Conservation (phyloP, 2,329 filamentous ascomycete species). For the Ophiocordyceps camponoti-floridani region DNA sequence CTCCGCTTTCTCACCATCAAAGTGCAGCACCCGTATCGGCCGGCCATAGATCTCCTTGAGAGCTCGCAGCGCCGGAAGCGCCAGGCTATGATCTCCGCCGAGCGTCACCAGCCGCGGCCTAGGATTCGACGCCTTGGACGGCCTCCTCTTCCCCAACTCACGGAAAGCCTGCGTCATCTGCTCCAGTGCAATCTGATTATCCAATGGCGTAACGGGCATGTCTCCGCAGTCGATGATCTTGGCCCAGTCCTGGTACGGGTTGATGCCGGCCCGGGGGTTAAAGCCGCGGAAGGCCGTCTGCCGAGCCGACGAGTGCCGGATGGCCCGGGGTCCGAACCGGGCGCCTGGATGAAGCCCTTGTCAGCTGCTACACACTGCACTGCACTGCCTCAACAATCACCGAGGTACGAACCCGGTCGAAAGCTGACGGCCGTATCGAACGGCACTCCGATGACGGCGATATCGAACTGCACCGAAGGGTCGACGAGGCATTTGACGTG, state of each 20-base stretch:
- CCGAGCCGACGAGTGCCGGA: slow-evolving; percentile 65
- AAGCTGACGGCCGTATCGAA: slow-evolving; percentile 61
- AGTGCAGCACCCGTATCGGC: slow-evolving; percentile 54
- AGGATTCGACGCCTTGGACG: slow-evolving; percentile 7
- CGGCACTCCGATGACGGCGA: slow-evolving; percentile 53
- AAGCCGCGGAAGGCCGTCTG: slow-evolving; percentile 63
- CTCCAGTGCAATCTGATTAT: slow-evolving; percentile 61
- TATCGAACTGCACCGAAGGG: slow-evolving; percentile 46
- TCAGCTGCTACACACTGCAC: neutral
- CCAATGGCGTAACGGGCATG: slow-evolving; percentile 71
- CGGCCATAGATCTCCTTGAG: slow-evolving; percentile 42
- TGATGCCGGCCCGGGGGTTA: slow-evolving; percentile 67
- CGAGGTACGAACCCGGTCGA: slow-evolving; percentile 32
- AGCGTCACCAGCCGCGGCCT: slow-evolving; percentile 46
- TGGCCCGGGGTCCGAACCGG: slow-evolving; percentile 74
- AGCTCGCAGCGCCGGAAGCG: slow-evolving; percentile 50
- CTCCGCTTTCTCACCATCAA: slow-evolving; percentile 28
- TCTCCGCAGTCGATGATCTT: slow-evolving; percentile 81
- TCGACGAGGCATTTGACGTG: slow-evolving; percentile 52
- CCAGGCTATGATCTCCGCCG: slow-evolving; percentile 56
- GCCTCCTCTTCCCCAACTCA: slow-evolving; percentile 35
- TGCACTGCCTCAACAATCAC: neutral
- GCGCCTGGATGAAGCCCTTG: slow-evolving; percentile 25
- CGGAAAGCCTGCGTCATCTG: slow-evolving; percentile 74
- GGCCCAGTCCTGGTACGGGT: slow-evolving; percentile 70